phyloP scores from a whole-genome alignment of 768 basidiomycete species.

The Tylopilus plumbeoviolaceoides region DNA sequence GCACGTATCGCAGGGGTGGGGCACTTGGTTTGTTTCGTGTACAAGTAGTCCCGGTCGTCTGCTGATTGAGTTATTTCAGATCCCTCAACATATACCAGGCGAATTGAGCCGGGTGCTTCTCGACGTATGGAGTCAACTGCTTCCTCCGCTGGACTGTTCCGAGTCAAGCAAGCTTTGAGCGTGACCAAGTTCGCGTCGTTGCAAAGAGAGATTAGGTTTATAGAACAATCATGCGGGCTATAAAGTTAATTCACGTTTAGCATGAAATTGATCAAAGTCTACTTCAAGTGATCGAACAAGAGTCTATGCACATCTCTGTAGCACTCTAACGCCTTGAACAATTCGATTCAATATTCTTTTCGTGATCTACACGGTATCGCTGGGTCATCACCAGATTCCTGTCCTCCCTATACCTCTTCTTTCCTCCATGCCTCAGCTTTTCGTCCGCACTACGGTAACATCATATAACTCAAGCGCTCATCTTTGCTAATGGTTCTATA shows the following conservation, averaged over 20 bases:
- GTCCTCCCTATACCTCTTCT: conserved; percentile 8
- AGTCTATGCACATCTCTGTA: too few relatives aligned
- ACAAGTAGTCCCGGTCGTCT: neutral
- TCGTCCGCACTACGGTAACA: conserved; percentile 3
- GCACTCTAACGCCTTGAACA: too few relatives aligned
- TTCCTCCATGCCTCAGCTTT: conserved; percentile 25
- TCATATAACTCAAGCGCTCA: conserved; percentile 26
- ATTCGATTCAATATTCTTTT: too few relatives aligned
- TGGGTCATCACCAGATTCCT: too few relatives aligned
- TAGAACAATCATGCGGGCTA: too few relatives aligned
- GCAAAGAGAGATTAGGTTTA: too few relatives aligned
- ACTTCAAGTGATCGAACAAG: too few relatives aligned
- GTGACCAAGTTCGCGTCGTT: neutral
- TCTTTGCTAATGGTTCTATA: conserved; percentile 24
- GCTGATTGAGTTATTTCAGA: conserved; percentile 14
- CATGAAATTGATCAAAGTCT: too few relatives aligned
- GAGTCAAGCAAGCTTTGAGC: conserved; percentile 18
- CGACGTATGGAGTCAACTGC: conserved; percentile 15
- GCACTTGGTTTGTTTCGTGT: conserved; percentile 28
- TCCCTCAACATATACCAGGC: conserved; percentile 26
- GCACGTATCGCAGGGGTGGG: conserved; percentile 26
- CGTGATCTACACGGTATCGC: too few relatives aligned
- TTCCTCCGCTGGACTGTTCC: neutral
- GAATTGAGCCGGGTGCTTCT: conserved; percentile 25
- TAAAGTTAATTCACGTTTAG: too few relatives aligned